Evolutionary conservation across 2,329 filamentous ascomycete species (phyloP), one percentile per base, ranked within the genome.

Genomic region (Aspergillus eucalypticola): DNA sequence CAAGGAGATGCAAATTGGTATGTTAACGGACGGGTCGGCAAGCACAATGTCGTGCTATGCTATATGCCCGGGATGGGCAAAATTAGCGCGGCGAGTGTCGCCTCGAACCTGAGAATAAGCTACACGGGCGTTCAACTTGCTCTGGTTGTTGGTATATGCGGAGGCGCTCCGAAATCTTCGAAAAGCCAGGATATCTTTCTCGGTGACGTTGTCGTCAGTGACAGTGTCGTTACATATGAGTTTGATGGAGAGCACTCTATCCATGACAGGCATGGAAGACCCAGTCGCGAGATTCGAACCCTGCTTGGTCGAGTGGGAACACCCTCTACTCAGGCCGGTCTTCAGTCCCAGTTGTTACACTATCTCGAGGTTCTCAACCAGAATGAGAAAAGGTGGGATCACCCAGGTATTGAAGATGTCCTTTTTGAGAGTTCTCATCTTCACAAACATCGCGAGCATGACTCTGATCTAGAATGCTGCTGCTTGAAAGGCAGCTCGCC

Each of bases 171-270:
- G 25, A 49, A 15, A 8, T 13, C 48, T 4, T 17, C n/a, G 5
- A 39, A 11, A 5, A 46, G 39, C 0, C 13, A 41, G 5, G 62
- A 68, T 11, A 59, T 72, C 10, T 61, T 64, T 15, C 48, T 73
- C 1, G 71, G 71, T 1, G 71, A 73, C 60, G 64, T 71, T 3
- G 63, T 72, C 15, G 59, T 73, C 21, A 72, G 70, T 58, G 58
- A 60, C 38, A 27, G 25, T 60, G 54, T 1, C 56, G 56, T 69
- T 5, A 62, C 68, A 49, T 69, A 66, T 49, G 67, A 71, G 25
- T 63, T 71, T 19, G 69, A 67, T 13, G 60, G 61, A 39, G 59
- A 52, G 8, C 58, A 60, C 17, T 55, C 62, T 0, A 53, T 60
- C 2, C 48, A 46, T 17, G 53, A 61, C 19, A 56, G 10, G 3